A percentile compares a stretch with the other conserved stretches of the same genome.
These are phyloP conservation scores for Allium sativum DNA, from an alignment of 106 monocot genomes.

Conservation along the genomic window DNA sequence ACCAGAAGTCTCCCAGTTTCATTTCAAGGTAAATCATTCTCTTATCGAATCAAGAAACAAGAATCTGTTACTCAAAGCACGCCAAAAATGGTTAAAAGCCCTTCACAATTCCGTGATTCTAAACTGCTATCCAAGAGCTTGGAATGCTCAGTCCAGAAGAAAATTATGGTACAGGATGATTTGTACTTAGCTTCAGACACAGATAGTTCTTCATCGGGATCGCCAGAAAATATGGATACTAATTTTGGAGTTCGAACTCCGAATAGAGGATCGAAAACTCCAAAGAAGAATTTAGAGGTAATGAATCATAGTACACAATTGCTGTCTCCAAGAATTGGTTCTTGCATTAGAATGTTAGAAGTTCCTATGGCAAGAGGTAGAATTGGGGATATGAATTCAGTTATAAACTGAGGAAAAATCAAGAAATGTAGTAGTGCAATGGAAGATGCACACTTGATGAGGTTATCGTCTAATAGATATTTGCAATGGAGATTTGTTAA, in stretches of 20 bases:
- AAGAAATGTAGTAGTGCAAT: slow-evolving; percentile 65
- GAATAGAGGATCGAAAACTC: slow-evolving; percentile 28
- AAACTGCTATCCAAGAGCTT: slow-evolving; percentile 18
- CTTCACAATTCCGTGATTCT: slow-evolving; percentile 2
- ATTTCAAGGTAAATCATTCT: slow-evolving; percentile 61
- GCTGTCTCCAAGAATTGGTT: slow-evolving; percentile 18
- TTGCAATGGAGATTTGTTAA: slow-evolving; percentile 25
- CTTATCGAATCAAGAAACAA: slow-evolving; percentile 40
- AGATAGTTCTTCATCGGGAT: slow-evolving; percentile 24
- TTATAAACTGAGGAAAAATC: slow-evolving; percentile 61
- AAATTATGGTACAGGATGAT: slow-evolving; percentile 18
- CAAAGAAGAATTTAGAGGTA: slow-evolving; percentile 34
- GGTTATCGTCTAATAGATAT: slow-evolving; percentile 35
- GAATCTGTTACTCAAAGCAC: slow-evolving; percentile 22
- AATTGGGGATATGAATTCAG: slow-evolving; percentile 36
- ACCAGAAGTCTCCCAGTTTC: slow-evolving; percentile 59
- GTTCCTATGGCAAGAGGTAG: not conserved
- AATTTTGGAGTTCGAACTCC: not conserved
- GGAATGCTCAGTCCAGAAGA: slow-evolving; percentile 28
- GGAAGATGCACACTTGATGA: slow-evolving; percentile 63
- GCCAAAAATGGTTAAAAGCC: slow-evolving; percentile 19
- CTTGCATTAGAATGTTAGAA: slow-evolving; percentile 10
- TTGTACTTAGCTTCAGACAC: slow-evolving; percentile 23
- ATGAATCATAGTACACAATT: slow-evolving; percentile 14
- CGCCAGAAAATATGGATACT: not conserved